Base-by-base conservation (phyloP, 2,329 filamentous ascomycete species). In the Apiospora hydei region DNA sequence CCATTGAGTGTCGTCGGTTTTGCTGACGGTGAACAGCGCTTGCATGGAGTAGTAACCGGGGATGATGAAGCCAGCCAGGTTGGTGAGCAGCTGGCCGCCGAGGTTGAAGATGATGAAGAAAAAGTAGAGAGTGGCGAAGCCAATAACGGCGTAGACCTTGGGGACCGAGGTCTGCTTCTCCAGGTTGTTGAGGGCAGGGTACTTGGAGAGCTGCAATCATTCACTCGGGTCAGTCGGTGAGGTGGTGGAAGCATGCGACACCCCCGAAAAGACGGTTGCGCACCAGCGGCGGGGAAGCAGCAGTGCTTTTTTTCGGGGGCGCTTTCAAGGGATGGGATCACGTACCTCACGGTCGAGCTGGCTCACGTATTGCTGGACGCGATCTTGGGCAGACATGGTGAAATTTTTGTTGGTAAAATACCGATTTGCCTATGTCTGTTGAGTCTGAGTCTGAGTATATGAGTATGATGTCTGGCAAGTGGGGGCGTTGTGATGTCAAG, bases 91-190 rank as follows among this genome's bases (percentile, higher is more conserved):
- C 85, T 95, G 93, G 78, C 94, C 94, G 75, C 92, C 94, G 76
- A 96, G 93, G 89, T 97, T 97, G 88, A 97, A 95, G 86, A 96
- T 91, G 85, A 96, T 94, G 78, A 96, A 90, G 87, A 96, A 94
- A 86, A 96, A 94, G 88, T 97, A 97, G 76, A 95, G 89, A 69
- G 91, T 91, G 73, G 84, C 92, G 72, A 94, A 81, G 78, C 94
- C 94, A 78, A 96, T 91, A 80, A 93, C 88, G 76, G 90, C 92
- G 83, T 97, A 96, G 80, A 93, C 92, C 88, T 97, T 97, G 81
- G 94, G 94, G 69, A 96, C 89, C 72, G 89, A 91, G 76, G 92
- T 93, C 84, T 93, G 91, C 88, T 92, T 93, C 90, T 97, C 94
- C 80, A 96, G 89, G 86, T 96, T 94, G 89, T 91, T 93, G 82